Evolutionary conservation across 163 green algal species (phyloP).

Genomic region (Trebouxia gelatinosa): DNA sequence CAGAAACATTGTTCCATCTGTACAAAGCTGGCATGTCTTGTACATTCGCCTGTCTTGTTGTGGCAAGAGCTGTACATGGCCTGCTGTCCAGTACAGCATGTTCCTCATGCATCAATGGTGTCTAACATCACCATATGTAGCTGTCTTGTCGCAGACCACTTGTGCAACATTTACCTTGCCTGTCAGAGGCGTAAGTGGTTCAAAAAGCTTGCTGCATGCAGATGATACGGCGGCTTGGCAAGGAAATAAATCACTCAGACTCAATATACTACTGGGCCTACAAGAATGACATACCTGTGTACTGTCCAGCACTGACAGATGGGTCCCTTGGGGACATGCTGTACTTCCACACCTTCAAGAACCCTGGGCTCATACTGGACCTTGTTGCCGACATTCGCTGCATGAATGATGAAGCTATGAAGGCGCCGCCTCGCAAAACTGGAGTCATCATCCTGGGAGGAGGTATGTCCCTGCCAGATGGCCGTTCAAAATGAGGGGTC

Average conservation of each 20-base stretch:
- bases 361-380: conserved; percentile 78
- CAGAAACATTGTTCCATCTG: too few species aligned
- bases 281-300: conserved; percentile 93
- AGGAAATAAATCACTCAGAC: conserved; percentile 82
- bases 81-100: background rate
- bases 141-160: background rate
- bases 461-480: conserved; percentile 53
- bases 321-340: conserved; percentile 98
- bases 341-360: conserved; percentile 97
- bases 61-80: too few species aligned
- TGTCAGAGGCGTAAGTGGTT: too few species aligned
- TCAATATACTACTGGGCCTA: conserved; percentile 93
- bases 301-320: conserved; percentile 96
- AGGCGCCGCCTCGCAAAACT: conserved; percentile 74
- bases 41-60: too few species aligned
- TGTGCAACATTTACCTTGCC: too few species aligned
- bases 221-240: conserved; percentile 83
- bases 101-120: background rate
- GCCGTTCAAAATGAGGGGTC: too few species aligned
- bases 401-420: conserved; percentile 94
- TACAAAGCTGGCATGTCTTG: too few species aligned
- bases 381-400: conserved; percentile 88
- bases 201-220: too few species aligned
- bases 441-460: conserved; percentile 89
- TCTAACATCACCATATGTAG: background rate